Evolutionary conservation across 2,329 filamentous ascomycete species (phyloP), one percentile per base, ranked within the genome.

Genomic region (Neofusicoccum sp.): DNA sequence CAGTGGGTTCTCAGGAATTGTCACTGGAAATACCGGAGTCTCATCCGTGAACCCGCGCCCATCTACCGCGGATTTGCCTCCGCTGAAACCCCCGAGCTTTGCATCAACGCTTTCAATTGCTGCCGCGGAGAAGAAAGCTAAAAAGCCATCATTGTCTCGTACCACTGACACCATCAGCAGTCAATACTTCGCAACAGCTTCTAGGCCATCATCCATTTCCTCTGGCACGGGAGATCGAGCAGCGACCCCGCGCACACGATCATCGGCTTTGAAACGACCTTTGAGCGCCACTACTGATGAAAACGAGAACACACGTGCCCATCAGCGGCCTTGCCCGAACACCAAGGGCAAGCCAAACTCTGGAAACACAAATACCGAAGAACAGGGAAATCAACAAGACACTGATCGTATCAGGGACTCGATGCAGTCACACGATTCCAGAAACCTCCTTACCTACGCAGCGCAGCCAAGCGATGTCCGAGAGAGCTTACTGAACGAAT

Each of bases 401-500:
- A 9, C 6, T 54, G n/a, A 44, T 12, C 14, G 22, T 9, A 7
- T 49, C 28, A 36, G 9, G 12, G 9, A 14, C 11, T 54, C 64
- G 5, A 22, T 28, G 22, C 36, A 49, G n/a, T 36, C 31, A 16
- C 6, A n/a, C 22, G n/a, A 31, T n/a, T 43, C 31, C 37, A 37
- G 39, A 9, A 28, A 28, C 16, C 31, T 62, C 22, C 33, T 16
- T 3, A 44, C 62, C 6, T 83, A 81, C 64, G 74, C 74, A 1
- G 69, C 71, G 41, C 78, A 79, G 50, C 69, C 74, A 29, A 71
- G 74, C 14, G 77, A 81, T 22, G 70, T 73, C 37, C 77, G 83
- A 6, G 71, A 75, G 50, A 69, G 71, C 8, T 72, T 78, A 9
- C 68, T 86, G 16, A 81, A 84, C 59, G 73, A 81, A 29, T 84